These are phyloP conservation scores for Leptographium procerum DNA, from an alignment of 2,329 filamentous ascomycete species.

Conservation along the genomic window DNA sequence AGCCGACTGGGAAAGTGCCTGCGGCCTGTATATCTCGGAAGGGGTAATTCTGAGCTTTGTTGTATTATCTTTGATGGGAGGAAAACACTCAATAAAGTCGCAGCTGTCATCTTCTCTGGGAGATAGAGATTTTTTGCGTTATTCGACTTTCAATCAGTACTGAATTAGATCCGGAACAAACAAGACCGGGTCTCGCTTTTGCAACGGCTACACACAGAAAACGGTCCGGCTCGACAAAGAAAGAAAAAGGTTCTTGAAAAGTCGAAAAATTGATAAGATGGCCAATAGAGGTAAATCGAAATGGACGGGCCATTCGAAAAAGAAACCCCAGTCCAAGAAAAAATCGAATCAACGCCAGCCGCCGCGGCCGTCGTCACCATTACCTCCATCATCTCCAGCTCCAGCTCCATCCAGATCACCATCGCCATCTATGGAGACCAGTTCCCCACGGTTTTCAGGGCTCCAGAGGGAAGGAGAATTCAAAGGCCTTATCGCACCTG, in stretches of 20 bases:
- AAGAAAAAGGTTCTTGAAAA: neutral
- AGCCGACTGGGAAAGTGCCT: neutral
- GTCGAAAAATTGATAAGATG: neutral
- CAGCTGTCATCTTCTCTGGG: neutral
- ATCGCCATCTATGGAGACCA: neutral
- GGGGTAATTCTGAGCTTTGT: neutral
- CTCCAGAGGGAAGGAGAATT: neutral
- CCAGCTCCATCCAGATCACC: neutral
- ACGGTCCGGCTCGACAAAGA: neutral
- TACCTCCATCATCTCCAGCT: too few relatives aligned
- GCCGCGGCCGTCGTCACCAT: too few relatives aligned
- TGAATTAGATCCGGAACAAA: neutral
- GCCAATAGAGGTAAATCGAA: neutral
- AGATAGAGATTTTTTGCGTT: neutral
- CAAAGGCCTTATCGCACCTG: neutral
- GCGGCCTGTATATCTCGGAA: neutral
- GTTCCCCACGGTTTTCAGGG: neutral
- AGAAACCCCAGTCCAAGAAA: neutral
- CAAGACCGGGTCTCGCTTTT: neutral
- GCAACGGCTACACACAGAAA: neutral
- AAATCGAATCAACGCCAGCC: neutral
- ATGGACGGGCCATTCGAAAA: neutral
- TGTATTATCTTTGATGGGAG: too few relatives aligned
- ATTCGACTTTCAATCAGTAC: neutral
- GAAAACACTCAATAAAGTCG: too few relatives aligned